Conservation (phyloP, 495 filamentous ascomycete species). For the Podospora conica region DNA sequence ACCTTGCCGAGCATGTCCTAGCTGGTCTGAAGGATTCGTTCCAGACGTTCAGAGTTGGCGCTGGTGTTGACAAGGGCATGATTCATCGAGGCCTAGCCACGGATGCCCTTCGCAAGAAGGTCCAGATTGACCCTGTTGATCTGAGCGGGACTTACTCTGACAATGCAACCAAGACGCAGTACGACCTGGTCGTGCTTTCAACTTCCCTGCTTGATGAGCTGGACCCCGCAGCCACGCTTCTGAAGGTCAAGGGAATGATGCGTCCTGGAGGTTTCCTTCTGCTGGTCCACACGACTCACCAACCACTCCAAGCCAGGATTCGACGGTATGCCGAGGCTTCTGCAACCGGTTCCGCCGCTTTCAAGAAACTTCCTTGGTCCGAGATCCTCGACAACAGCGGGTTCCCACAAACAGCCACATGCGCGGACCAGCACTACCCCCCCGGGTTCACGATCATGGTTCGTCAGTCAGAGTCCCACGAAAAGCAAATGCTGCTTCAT, state of each 20-base stretch:
- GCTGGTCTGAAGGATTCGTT: conserved; percentile 30
- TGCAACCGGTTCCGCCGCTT: conserved; percentile 19
- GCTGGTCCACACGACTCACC: conserved; percentile 22
- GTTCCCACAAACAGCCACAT: conserved; percentile 21
- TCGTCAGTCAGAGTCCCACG: conserved; percentile 25
- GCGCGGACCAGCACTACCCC: conserved; percentile 25
- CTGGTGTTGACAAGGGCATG: conserved; percentile 15
- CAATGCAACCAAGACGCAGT: neutral
- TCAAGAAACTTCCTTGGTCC: conserved; percentile 20
- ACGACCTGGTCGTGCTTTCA: conserved; percentile 37
- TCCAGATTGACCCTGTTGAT: conserved; percentile 23
- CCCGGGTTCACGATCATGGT: conserved; percentile 32
- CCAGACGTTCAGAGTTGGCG: conserved; percentile 25
- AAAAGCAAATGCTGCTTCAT: conserved; percentile 13
- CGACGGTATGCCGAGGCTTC: conserved; percentile 1
- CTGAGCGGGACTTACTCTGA: conserved; percentile 10
- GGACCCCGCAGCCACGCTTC: conserved; percentile 6
- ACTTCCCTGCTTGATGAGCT: conserved; percentile 26
- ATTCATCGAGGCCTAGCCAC: neutral
- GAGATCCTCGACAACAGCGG: conserved; percentile 32
- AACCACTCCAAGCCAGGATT: conserved; percentile 19
- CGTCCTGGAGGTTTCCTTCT: conserved; percentile 38
- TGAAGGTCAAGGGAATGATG: conserved; percentile 29
- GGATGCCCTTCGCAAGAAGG: conserved; percentile 15
- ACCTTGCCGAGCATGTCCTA: conserved; percentile 27